Conservation (phyloP, 2,329 filamentous ascomycete genomes). For the Fusarium tricinctum region DNA sequence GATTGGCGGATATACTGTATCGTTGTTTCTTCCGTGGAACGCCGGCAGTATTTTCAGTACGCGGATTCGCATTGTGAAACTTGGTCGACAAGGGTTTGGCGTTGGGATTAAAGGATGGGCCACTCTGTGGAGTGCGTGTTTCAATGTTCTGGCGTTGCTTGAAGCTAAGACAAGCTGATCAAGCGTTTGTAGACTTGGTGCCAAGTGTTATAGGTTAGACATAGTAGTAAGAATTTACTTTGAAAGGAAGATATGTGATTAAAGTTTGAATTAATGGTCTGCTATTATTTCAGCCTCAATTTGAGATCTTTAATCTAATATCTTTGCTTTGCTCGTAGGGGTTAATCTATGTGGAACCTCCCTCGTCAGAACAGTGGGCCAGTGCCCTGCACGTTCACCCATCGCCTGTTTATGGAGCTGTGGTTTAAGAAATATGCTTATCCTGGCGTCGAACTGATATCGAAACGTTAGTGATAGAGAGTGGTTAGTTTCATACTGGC, state of each 20-base stretch:
- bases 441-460: neutral
- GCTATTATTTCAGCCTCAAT: neutral
- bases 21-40: constrained; percentile 15
- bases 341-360: neutral
- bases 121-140: constrained; percentile 23
- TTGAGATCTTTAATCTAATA: neutral
- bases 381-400: neutral
- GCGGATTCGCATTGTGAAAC: constrained; percentile 12
- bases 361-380: neutral
- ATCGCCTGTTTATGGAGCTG: constrained; percentile 1
- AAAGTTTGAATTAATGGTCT: neutral
- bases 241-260: no score
- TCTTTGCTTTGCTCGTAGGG: neutral
- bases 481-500: neutral
- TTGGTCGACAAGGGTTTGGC: neutral
- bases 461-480: neutral
- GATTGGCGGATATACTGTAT: constrained; percentile 21
- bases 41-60: neutral
- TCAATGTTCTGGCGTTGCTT: constrained; percentile 6
- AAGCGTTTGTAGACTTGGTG: neutral
- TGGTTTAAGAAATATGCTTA: constrained; percentile 9
- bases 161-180: neutral
- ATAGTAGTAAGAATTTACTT: neutral
- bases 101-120: constrained; percentile 25
- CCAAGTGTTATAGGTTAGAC: neutral